A percentile compares a stretch with the other conserved stretches of the same genome.
These are phyloP conservation scores for Eustoma russellianum DNA, from an alignment of 257 asterid genomes.

Conservation along the genomic window DNA sequence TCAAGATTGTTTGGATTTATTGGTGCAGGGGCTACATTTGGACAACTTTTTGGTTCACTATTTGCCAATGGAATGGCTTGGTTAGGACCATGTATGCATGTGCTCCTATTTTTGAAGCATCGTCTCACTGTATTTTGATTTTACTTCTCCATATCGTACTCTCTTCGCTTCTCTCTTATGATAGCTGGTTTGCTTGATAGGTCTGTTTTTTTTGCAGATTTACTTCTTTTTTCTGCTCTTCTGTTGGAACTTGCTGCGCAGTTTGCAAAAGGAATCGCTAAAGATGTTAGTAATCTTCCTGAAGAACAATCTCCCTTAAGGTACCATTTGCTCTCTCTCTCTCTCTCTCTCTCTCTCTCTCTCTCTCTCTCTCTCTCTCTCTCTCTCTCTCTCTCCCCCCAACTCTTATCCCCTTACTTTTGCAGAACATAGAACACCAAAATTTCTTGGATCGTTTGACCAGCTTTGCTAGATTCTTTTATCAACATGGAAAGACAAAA, in stretches of 20 bases:
- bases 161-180: not conserved
- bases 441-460: too few relatives aligned
- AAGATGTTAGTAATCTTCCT: conserved; percentile 40
- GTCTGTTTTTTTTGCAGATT: conserved; percentile 37
- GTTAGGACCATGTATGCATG: conserved; percentile 88
- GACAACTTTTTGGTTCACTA: conserved; percentile 93
- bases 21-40: conserved; percentile 99
- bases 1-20: conserved; percentile 98
- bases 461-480: too few relatives aligned
- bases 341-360: conserved; percentile 5
- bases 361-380: conserved; percentile 5
- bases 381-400: conserved; percentile 1
- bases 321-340: conserved; percentile 31
- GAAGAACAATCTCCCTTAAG: conserved; percentile 69
- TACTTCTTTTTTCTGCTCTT: conserved; percentile 90
- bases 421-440: too few relatives aligned
- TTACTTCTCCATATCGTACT: not conserved
- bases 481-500: too few relatives aligned
- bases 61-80: conserved; percentile 95
- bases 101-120: conserved; percentile 6
- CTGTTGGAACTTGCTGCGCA: conserved; percentile 93
- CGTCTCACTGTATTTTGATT: not conserved
- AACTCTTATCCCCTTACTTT: not conserved
- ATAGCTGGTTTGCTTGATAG: conserved; percentile 3
- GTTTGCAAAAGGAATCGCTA: conserved; percentile 65